Evolutionary conservation across 139 green algal genomes (phyloP).

Genomic region (Mesotaenium endlicherianum): DNA sequence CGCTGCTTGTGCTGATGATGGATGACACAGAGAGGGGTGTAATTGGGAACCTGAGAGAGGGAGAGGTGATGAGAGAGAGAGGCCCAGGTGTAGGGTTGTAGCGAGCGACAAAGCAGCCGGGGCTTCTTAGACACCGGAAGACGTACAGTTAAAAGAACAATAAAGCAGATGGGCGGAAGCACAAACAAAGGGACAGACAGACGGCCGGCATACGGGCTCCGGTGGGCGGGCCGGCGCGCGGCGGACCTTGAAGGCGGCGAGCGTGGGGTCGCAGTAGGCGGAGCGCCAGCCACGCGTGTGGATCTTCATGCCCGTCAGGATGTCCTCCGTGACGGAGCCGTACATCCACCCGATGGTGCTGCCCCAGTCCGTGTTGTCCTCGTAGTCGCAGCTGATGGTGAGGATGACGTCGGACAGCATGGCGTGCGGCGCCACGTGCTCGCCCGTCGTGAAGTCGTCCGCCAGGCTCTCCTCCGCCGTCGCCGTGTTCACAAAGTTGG

Average conservation of each 20-base stretch:
- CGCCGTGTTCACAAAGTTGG: slow-evolving; percentile 22
- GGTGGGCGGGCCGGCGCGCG: too few relatives aligned
- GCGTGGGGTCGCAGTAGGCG: slow-evolving; percentile 17
- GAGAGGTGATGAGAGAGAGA: neutral
- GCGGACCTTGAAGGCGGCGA: slow-evolving; percentile 45
- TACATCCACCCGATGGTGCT: slow-evolving; percentile 48
- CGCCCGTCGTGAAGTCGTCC: neutral
- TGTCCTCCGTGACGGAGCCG: slow-evolving; percentile 48
- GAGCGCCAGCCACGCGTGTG: slow-evolving; percentile 41
- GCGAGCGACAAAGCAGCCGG: too few relatives aligned
- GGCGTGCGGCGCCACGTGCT: neutral
- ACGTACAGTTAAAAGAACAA: too few relatives aligned
- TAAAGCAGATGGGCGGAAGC: too few relatives aligned
- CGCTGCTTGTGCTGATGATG: too few relatives aligned
- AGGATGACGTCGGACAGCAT: slow-evolving; percentile 47
- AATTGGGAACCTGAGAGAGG: neutral
- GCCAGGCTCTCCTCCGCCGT: slow-evolving; percentile 8
- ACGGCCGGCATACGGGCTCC: too few relatives aligned
- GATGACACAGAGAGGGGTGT: neutral
- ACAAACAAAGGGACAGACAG: too few relatives aligned
- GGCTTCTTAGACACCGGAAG: too few relatives aligned
- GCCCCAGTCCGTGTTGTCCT: slow-evolving; percentile 52
- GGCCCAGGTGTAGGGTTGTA: too few relatives aligned
- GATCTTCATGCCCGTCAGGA: slow-evolving; percentile 47
- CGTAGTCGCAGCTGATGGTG: slow-evolving; percentile 46